Conservation (phyloP, 257 asterid species). For the Mentha longifolia region DNA sequence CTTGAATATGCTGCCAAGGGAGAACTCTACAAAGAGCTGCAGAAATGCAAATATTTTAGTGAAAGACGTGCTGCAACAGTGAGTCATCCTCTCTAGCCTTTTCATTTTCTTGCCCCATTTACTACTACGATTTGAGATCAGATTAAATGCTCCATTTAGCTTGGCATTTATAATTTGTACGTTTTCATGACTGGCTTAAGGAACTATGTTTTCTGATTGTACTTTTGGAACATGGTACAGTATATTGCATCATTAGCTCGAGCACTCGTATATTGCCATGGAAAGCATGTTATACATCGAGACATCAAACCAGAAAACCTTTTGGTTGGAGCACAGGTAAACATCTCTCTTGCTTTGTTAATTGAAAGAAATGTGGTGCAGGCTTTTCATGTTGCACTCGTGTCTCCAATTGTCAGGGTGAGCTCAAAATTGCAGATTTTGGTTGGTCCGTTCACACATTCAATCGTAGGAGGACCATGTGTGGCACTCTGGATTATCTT, state of each 20-base stretch:
- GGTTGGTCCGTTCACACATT: slow-evolving; percentile 99
- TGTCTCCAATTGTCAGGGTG: slow-evolving; percentile 65
- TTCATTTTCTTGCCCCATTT: neutral
- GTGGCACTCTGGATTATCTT: slow-evolving; percentile 97
- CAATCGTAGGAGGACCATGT: slow-evolving; percentile 93
- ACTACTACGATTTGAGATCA: slow-evolving; percentile 33
- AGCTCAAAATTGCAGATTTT: slow-evolving; percentile 92
- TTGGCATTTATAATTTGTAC: neutral
- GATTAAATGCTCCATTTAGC: neutral
- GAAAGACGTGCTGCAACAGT: slow-evolving; percentile 96
- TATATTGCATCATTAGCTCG: slow-evolving; percentile 94
- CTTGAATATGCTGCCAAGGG: slow-evolving; percentile 95
- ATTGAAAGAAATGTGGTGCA: slow-evolving; percentile 4
- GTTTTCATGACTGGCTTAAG: slow-evolving; percentile 10
- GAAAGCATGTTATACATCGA: slow-evolving; percentile 95
- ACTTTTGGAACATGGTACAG: slow-evolving; percentile 50
- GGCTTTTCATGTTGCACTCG: slow-evolving; percentile 24
- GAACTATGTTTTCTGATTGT: slow-evolving; percentile 23
- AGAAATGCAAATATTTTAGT: slow-evolving; percentile 79
- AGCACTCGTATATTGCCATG: slow-evolving; percentile 95
- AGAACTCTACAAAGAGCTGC: slow-evolving; percentile 91
- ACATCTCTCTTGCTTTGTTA: slow-evolving; percentile 6
- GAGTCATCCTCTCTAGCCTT: slow-evolving; percentile 37
- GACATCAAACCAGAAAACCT: slow-evolving; percentile 98
- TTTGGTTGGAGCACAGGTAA: slow-evolving; percentile 91